phyloP scores from a whole-genome alignment of 805 yeast species.

The Metschnikowia matae region DNA sequence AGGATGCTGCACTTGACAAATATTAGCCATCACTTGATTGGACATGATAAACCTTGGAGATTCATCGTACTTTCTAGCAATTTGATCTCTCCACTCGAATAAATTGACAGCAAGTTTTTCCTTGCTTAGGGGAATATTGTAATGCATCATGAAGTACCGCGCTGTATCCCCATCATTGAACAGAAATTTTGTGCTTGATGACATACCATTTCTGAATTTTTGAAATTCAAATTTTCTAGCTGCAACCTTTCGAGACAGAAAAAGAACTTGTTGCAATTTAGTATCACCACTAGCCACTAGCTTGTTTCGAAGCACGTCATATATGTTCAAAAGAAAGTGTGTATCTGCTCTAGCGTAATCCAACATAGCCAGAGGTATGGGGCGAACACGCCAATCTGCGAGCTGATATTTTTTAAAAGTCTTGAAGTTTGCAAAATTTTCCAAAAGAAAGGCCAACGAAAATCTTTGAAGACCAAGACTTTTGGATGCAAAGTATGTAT shows the following conservation, averaged over 20 bases:
- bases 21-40: constrained; percentile 63
- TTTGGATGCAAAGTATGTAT: constrained; percentile 86
- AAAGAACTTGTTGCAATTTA: constrained; percentile 56
- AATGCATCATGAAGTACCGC: constrained; percentile 55
- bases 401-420: constrained; percentile 93
- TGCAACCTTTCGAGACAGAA: constrained; percentile 76
- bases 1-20: constrained; percentile 54
- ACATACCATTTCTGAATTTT: constrained; percentile 48
- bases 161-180: constrained; percentile 43
- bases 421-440: constrained; percentile 72
- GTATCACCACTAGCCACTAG: constrained; percentile 43
- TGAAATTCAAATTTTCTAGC: constrained; percentile 77
- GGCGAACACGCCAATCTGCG: constrained; percentile 95
- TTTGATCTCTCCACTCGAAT: constrained; percentile 76
- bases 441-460: constrained; percentile 80
- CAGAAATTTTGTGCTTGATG: constrained; percentile 31
- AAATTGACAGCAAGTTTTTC: constrained; percentile 56
- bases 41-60: constrained; percentile 81
- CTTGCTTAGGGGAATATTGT: constrained; percentile 54
- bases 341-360: constrained; percentile 94
- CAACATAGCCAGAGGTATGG: constrained; percentile 68
- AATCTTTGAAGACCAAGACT: constrained; percentile 75
- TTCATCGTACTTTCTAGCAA: constrained; percentile 79
- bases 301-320: constrained; percentile 64
- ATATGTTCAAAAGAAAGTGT: constrained; percentile 80